These are phyloP conservation scores for Bondarzewia mesenterica DNA, from an alignment of 1,284 basidiomycete species.

Conservation along the genomic window DNA sequence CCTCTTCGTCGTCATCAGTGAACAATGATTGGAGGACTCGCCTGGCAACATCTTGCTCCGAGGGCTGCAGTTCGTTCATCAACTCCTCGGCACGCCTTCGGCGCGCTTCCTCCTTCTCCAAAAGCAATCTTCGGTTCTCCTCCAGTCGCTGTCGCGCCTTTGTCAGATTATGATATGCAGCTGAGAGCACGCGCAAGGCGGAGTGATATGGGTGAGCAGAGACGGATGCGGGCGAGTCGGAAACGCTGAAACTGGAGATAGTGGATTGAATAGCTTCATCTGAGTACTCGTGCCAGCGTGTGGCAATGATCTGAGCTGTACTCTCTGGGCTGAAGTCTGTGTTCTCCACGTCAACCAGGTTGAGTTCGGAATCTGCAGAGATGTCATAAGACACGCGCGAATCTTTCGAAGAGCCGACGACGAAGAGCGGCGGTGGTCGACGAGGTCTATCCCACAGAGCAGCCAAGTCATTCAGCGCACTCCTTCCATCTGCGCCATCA, in stretches of 20 bases:
- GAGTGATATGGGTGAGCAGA: constrained; percentile 56
- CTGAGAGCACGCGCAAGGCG: constrained; percentile 60
- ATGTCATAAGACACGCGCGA: background rate
- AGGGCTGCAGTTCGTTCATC: constrained; percentile 45
- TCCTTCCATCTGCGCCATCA: constrained; percentile 16
- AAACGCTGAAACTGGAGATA: constrained; percentile 37
- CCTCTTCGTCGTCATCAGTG: constrained; percentile 50
- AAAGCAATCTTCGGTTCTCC: constrained; percentile 38
- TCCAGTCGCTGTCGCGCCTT: constrained; percentile 54
- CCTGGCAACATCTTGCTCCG: constrained; percentile 56
- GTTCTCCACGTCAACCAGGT: constrained; percentile 6
- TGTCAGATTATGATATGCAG: constrained; percentile 50
- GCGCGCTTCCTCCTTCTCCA: constrained; percentile 50
- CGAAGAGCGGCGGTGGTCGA: constrained; percentile 38
- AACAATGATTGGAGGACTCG: constrained; percentile 63
- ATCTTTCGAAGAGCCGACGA: constrained; percentile 44
- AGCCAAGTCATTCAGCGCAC: constrained; percentile 24
- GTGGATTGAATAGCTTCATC: constrained; percentile 61
- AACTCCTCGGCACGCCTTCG: constrained; percentile 41
- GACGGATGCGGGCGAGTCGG: constrained; percentile 36
- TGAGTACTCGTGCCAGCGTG: constrained; percentile 63
- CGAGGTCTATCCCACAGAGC: constrained; percentile 26
- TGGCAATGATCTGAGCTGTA: constrained; percentile 42
- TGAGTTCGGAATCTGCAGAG: constrained; percentile 4
- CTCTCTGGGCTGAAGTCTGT: constrained; percentile 18